Conservation (phyloP, 495 filamentous ascomycete genomes). For the Chaetomidium leptoderma region DNA sequence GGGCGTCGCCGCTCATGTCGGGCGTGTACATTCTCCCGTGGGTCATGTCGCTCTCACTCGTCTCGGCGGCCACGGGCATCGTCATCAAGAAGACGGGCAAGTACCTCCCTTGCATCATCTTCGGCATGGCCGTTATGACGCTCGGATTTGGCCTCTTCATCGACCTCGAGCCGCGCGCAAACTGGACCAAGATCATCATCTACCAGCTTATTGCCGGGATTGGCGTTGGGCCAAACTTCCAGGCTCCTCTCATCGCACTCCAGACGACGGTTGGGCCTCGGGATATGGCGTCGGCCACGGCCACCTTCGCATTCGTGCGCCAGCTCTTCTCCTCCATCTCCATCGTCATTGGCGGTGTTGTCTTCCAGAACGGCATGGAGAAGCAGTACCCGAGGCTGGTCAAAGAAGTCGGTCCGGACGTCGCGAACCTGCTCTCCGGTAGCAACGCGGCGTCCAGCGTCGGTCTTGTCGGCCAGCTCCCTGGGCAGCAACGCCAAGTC, state of each 20-base stretch:
- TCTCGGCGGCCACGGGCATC: slow-evolving; percentile 60
- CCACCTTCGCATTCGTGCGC: slow-evolving; percentile 69
- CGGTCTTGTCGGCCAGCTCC: slow-evolving; percentile 49
- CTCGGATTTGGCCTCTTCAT: slow-evolving; percentile 64
- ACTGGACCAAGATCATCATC: slow-evolving; percentile 57
- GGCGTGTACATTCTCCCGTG: slow-evolving; percentile 78
- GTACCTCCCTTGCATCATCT: slow-evolving; percentile 51
- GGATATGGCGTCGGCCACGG: slow-evolving; percentile 74
- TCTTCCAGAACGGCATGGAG: slow-evolving; percentile 66
- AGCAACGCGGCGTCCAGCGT: slow-evolving; percentile 57
- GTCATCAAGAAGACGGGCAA: slow-evolving; percentile 70
- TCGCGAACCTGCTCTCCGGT: slow-evolving; percentile 44
- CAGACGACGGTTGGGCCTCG: slow-evolving; percentile 63
- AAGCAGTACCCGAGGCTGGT: slow-evolving; percentile 38
- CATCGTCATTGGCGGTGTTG: slow-evolving; percentile 73
- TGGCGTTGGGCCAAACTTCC: slow-evolving; percentile 65
- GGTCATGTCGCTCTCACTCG: slow-evolving; percentile 63
- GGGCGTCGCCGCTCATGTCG: slow-evolving; percentile 65
- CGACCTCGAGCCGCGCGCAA: slow-evolving; percentile 46
- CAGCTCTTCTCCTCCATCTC: slow-evolving; percentile 67
- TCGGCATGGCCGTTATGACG: slow-evolving; percentile 54
- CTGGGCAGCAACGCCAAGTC: slow-evolving; percentile 42
- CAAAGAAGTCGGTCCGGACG: slow-evolving; percentile 39
- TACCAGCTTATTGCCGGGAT: slow-evolving; percentile 64
- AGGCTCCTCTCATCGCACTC: slow-evolving; percentile 73